phyloP scores from a whole-genome alignment of 352 stramenopile species.

The Globisporangium parvum region DNA sequence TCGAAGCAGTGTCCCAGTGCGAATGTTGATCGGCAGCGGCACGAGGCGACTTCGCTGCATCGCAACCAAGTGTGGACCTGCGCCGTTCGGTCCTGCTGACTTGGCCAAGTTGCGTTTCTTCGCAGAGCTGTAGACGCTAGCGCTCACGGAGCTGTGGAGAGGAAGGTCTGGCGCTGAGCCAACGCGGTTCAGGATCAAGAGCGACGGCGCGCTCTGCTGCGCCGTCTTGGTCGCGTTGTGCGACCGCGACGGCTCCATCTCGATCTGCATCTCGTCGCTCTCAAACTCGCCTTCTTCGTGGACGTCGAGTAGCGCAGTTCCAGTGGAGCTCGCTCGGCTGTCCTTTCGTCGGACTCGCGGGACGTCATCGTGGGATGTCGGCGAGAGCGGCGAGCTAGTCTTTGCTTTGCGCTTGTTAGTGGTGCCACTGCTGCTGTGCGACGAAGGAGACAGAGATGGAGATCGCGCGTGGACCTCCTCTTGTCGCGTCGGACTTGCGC shows the following conservation, averaged over 20 bases:
- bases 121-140: constrained; percentile 54
- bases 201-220: neutral
- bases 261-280: constrained; percentile 2
- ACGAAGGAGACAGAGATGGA: neutral
- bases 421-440: neutral
- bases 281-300: constrained; percentile 11
- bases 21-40: constrained; percentile 50
- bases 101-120: constrained; percentile 48
- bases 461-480: too few species aligned
- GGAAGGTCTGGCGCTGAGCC: constrained; percentile 59
- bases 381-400: neutral
- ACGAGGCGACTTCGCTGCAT: constrained; percentile 53
- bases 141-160: constrained; percentile 41
- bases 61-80: constrained; percentile 30
- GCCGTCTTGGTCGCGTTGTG: neutral
- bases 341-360: neutral
- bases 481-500: neutral
- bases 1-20: constrained; percentile 23
- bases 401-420: constrained; percentile 11
- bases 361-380: neutral
- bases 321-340: neutral
- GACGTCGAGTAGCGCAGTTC: neutral
- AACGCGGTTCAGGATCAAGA: constrained; percentile 51
- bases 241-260: too few species aligned
- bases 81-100: constrained; percentile 14